Percentiles rank a stretch among this genome's conserved stretches.
These are phyloP conservation scores for Stachybotrys echinatus DNA, from an alignment of 2,329 filamentous ascomycete species.

Conservation along the genomic window DNA sequence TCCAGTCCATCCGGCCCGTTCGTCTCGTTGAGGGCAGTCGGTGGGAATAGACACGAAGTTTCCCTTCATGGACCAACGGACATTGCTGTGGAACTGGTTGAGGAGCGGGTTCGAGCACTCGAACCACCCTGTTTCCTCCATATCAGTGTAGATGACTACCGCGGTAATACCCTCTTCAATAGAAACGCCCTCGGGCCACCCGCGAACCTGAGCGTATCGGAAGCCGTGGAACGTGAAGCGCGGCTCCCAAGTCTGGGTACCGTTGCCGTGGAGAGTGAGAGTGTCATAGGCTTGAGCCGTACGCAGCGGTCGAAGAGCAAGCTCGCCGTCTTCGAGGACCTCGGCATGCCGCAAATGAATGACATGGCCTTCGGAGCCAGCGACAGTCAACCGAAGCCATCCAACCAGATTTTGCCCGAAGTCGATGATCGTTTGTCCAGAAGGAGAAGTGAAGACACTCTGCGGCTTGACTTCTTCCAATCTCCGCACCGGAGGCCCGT, in stretches of 20 bases:
- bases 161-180: constrained; percentile 15
- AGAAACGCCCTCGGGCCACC: constrained; percentile 28
- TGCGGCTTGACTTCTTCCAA: too few relatives aligned
- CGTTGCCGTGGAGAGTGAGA: constrained; percentile 23
- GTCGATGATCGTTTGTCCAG: constrained; percentile 44
- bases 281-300: constrained; percentile 29
- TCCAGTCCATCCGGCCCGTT: constrained; percentile 48
- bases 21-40: constrained; percentile 50
- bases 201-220: constrained; percentile 42
- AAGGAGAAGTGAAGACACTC: too few relatives aligned
- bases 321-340: constrained; percentile 45
- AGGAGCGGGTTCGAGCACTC: constrained; percentile 44
- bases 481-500: too few relatives aligned
- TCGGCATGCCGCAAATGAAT: constrained; percentile 48
- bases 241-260: constrained; percentile 32
- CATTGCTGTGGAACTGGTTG: constrained; percentile 50
- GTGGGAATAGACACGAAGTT: constrained; percentile 53
- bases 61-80: constrained; percentile 49
- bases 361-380: constrained; percentile 28
- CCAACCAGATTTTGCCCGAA: constrained; percentile 57
- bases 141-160: constrained; percentile 43
- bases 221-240: constrained; percentile 49
- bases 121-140: constrained; percentile 44
- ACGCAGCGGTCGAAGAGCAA: constrained; percentile 33
- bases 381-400: constrained; percentile 32